Conservation (phyloP, 108 stramenopile species). For the Fragilariopsis cylindrus region DNA sequence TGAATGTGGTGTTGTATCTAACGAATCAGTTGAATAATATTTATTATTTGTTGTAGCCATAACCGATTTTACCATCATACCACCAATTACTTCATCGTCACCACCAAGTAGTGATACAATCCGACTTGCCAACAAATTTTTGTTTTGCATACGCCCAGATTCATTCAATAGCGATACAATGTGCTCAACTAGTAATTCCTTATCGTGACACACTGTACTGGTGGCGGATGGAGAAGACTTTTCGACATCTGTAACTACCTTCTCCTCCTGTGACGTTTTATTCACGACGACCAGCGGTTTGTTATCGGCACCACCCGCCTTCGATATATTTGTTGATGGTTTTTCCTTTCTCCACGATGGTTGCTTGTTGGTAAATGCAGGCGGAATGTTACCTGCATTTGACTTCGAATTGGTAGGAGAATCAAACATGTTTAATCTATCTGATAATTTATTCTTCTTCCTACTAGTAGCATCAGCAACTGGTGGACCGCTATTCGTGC, state of each 20-base stretch:
- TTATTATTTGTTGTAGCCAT: too few relatives aligned
- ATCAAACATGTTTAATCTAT: background rate
- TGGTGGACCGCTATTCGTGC: too few relatives aligned
- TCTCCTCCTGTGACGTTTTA: too few relatives aligned
- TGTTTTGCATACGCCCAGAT: constrained; percentile 1
- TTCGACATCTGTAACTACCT: too few relatives aligned
- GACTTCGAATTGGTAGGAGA: background rate
- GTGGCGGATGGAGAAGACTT: too few relatives aligned
- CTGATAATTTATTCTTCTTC: background rate
- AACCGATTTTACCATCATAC: too few relatives aligned
- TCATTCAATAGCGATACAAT: constrained; percentile 5
- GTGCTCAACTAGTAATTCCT: background rate
- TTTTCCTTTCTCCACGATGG: background rate
- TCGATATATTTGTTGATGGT: too few relatives aligned
- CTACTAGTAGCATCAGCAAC: too few relatives aligned
- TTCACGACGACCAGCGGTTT: too few relatives aligned
- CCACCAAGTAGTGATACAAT: constrained; percentile 4
- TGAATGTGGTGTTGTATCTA: background rate
- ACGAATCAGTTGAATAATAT: background rate
- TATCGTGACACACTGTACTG: too few relatives aligned
- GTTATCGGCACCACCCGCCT: too few relatives aligned
- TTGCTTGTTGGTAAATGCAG: background rate
- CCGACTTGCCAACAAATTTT: background rate
- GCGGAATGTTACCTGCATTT: background rate
- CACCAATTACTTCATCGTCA: background rate